Evolutionary conservation across 1,284 basidiomycete species (phyloP), one percentile per base, ranked within the genome.

Genomic region (Ustilago esculenta): DNA sequence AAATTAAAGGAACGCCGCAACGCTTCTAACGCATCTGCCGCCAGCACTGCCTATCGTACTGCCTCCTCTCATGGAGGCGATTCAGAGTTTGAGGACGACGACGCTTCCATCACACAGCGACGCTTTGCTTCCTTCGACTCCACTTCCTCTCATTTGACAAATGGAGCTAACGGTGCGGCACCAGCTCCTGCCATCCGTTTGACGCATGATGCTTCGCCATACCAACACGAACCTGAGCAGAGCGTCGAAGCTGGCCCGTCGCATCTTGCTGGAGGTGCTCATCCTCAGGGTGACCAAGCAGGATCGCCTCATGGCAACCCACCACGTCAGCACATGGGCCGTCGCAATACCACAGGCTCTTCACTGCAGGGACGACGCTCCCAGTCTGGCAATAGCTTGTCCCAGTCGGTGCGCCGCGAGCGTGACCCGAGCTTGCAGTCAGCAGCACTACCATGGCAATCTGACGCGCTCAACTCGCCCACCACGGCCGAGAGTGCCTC

Each of bases 341-440:
- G 73, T 33, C 49, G 73, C 37, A 75, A 75, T 52, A 75, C 73
- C 20, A 73, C 73, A 23, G 73, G 73, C 45, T 73, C 66, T 4
- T 43, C 71, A 2, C 30, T 70, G 24, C 63, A 72, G 41, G 48
- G 49, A 1, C 60, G 66, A 9, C 53, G 70, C 4, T 55, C 57
- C 5, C 54, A 53, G 9, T 69, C 72, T 1, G 63, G 47, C 27
- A 60, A 47, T 39, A 72, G 56, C 44, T 33, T 58, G 21, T 44
- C 54, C 1, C 59, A 53, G 8, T 49, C 54, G 7, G 33, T 53
- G 15, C 60, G 58, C 24, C 50, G 65, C 14, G 67, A 75, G 3
- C 53, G 73, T 21, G 73, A 70, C 9, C 29, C 45, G 24, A 44
- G 23, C 23, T 58, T 42, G 15, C 40, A 50, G 3, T 63, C 50